Evolutionary conservation across 2,329 filamentous ascomycete species (phyloP), one percentile per base, ranked within the genome.

Genomic region (Knufia fluminis): DNA sequence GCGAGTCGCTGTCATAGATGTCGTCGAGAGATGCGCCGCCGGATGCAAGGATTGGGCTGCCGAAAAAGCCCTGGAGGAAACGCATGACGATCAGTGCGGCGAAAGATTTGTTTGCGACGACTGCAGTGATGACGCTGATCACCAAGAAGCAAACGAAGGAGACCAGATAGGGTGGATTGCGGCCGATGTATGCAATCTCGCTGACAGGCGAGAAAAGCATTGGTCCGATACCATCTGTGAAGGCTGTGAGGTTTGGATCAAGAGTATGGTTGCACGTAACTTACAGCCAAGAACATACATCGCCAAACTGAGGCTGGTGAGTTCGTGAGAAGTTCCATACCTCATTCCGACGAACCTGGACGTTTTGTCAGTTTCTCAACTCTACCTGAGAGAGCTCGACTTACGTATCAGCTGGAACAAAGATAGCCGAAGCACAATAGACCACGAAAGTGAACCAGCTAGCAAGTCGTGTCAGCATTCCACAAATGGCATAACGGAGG

Each of bases 101-200:
- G 46, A 80, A 83, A n/a, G n/a, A n/a, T n/a, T n/a, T n/a, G 66
- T 80, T 83, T 38, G 75, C 65, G 2, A 78, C 78, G 0, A 86
- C 62, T 0, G 80, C 78, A 0, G 80, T 78, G 0, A 82, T 82
- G 14, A 86, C 14, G 28, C 75, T 78, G 16, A 87, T 62, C 51
- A 85, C 72, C 40, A 83, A 77, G 61, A 85, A 87, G 32, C 86
- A 68, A 52, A 76, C 75, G 24, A 86, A 81, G 7, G 82, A 83
- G 55, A 76, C 61, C 28, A 84, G 76, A 63, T 86, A 87, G 4
- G 83, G 76, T 0, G 78, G 78, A 57, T 82, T 86, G 7, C 83
- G 72, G 2, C 84, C 83, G 45, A 86, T 76, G 42, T 73, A 60
- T 0, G 83, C 80, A 20, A 86, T 79, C 64, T 87, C 83, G 40